Evolutionary conservation across 2,329 filamentous ascomycete species (phyloP), one percentile per base, ranked within the genome.

Genomic region (Diaporthe citriasiana): DNA sequence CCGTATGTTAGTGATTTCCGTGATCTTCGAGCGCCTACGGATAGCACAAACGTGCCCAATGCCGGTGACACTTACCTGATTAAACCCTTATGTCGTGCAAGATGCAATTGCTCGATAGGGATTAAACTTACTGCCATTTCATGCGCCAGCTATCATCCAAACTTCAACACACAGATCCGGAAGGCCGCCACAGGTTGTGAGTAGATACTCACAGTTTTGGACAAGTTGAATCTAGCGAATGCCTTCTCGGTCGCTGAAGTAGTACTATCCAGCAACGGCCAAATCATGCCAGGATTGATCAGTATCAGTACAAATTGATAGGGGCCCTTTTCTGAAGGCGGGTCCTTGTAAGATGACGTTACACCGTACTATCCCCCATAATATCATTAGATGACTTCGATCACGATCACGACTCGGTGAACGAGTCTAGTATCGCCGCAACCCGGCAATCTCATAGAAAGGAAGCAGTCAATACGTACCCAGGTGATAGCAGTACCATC

Each of bases 401-500:
- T 8, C 22, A 40, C n/a, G 22, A 30, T 8, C 22, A 40, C 0
- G 10, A 27, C 15, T 25, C 3, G 12, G 3, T 3, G 22, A 8
- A 7, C 13, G 6, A 25, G 30, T 12, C 3, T 8, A 47, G 6
- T 19, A 22, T 30, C 33, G 17, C 5, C 8, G 22, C n/a, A 12
- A 12, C 17, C 3, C n/a, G 22, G 19, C n/a, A 40, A 2, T 15
- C n/a, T 17, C 12, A 19, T 10, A 8, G 4, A 19, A 25, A 35
- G 5, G 12, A 1, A 9, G 13, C 4, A 40, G 4, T 7, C 19
- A 25, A 0, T 12, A 40, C 30, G 13, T 30, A 68, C 63, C n/a
- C 45, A 47, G 0, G 9, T 8, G 3, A 10, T 1, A 10, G 4
- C 7, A 4, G 12, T 8, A 1, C 0, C 15, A 1, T 1, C 6